Percentiles rank a stretch among this genome's conserved stretches.
Evolutionary conservation across 2,329 filamentous ascomycete genomes (phyloP).

Genomic region (Mycosphaerella arachidis): DNA sequence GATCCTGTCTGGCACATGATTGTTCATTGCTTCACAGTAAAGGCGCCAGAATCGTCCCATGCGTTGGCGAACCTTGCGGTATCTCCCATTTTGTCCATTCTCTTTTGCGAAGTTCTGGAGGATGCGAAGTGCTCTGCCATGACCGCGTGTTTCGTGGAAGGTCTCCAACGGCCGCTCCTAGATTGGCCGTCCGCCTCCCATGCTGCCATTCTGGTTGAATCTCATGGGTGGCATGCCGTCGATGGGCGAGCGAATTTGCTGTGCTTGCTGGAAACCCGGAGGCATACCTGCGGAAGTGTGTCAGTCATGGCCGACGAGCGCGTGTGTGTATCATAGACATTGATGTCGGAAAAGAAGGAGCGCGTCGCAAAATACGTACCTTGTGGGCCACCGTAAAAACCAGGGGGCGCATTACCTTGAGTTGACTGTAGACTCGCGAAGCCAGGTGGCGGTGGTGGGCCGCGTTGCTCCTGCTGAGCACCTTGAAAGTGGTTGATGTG

Average conservation of each 20-base stretch:
- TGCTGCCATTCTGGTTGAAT: background rate
- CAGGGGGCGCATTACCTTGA: constrained; percentile 10
- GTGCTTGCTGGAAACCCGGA: constrained; percentile 8
- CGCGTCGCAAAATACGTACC: background rate
- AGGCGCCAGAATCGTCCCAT: background rate
- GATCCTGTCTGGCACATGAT: no score
- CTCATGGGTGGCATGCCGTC: constrained; percentile 5
- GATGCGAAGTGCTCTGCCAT: background rate
- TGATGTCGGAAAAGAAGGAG: no score
- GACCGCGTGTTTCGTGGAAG: background rate
- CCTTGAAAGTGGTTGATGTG: constrained; percentile 29
- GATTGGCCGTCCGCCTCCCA: background rate
- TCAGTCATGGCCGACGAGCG: no score
- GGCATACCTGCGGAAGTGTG: background rate
- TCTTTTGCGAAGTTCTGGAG: background rate
- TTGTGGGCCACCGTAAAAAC: constrained; percentile 11
- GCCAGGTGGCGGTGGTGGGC: constrained; percentile 14
- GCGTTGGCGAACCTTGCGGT: no score
- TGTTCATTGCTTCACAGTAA: background rate
- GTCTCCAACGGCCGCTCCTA: background rate
- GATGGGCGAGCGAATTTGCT: constrained; percentile 3
- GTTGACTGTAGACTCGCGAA: constrained; percentile 2
- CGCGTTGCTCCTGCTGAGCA: constrained; percentile 13
- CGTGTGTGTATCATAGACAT: no score
- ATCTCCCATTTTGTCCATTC: background rate